Evolutionary conservation across 176 grass and related monocot species (phyloP).

Genomic region (Oryza meridionalis): DNA sequence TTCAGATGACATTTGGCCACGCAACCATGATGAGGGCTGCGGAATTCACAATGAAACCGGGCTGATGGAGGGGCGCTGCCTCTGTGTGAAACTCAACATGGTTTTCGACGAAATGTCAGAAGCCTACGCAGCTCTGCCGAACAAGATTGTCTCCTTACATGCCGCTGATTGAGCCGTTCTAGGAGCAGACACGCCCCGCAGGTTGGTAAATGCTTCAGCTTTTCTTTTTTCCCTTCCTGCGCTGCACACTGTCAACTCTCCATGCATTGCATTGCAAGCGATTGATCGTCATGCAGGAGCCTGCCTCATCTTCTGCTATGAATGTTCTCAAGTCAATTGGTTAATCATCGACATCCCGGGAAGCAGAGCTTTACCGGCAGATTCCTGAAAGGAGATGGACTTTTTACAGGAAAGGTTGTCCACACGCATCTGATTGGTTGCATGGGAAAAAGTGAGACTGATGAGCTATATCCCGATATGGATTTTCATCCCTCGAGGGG

Average conservation of each 20-base stretch:
- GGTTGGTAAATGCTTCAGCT: constrained; percentile 29
- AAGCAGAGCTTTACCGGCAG: constrained; percentile 18
- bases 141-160: constrained; percentile 27
- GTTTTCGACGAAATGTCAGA: background rate
- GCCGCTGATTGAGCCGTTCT: background rate
- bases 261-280: constrained; percentile 24
- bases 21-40: background rate
- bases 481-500: too few species aligned
- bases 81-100: background rate
- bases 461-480: background rate
- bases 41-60: background rate
- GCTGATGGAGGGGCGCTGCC: background rate
- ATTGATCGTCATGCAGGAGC: background rate
- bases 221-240: background rate
- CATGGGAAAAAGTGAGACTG: constrained; percentile 16
- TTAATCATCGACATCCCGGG: background rate
- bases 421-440: constrained; percentile 26
- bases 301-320: constrained; percentile 4
- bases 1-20: background rate
- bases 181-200: background rate
- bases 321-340: constrained; percentile 36
- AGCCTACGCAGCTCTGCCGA: background rate
- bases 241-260: background rate
- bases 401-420: constrained; percentile 35
- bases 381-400: constrained; percentile 29